Evolutionary conservation across 2,329 filamentous ascomycete genomes (phyloP).

Genomic region (Arthrobotrys pseudoclavata): DNA sequence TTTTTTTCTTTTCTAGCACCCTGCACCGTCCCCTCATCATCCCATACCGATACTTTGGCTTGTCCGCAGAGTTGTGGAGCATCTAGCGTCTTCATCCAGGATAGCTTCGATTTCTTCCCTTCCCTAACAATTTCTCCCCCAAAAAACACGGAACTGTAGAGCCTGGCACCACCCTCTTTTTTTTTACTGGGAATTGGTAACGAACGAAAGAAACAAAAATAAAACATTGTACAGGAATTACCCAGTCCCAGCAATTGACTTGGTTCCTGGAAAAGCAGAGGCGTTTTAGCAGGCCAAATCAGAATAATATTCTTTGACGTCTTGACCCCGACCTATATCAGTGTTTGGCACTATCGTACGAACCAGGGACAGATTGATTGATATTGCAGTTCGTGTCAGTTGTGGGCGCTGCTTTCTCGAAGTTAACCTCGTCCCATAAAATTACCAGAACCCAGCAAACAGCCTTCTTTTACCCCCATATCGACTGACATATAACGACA

Average conservation of each 20-base stretch:
- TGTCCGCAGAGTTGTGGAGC: constrained; percentile 59
- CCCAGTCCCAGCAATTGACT: constrained; percentile 48
- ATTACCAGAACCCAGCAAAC: constrained; percentile 55
- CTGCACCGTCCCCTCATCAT: constrained; percentile 50
- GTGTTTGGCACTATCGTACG: constrained; percentile 56
- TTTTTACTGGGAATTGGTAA: constrained; percentile 57
- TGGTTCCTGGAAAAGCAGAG: constrained; percentile 57
- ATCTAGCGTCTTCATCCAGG: constrained; percentile 59
- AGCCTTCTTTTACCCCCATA: constrained; percentile 54
- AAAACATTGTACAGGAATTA: constrained; percentile 57
- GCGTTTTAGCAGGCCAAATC: constrained; percentile 51
- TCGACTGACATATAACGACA: constrained; percentile 60
- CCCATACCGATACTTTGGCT: constrained; percentile 59
- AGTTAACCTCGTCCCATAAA: constrained; percentile 47
- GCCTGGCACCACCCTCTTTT: constrained; percentile 48
- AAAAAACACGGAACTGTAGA: constrained; percentile 56
- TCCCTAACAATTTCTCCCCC: constrained; percentile 59
- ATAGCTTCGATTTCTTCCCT: constrained; percentile 60
- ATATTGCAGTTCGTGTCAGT: constrained; percentile 57
- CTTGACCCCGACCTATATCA: constrained; percentile 57
- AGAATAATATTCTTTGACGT: constrained; percentile 53
- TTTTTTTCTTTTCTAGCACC: constrained; percentile 28
- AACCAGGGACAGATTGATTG: constrained; percentile 58
- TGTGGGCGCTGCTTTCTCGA: constrained; percentile 20
- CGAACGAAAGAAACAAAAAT: constrained; percentile 60